These are phyloP conservation scores for Blastobotrys illinoisensis DNA, from an alignment of 1,139 yeast species.

Conservation along the genomic window DNA sequence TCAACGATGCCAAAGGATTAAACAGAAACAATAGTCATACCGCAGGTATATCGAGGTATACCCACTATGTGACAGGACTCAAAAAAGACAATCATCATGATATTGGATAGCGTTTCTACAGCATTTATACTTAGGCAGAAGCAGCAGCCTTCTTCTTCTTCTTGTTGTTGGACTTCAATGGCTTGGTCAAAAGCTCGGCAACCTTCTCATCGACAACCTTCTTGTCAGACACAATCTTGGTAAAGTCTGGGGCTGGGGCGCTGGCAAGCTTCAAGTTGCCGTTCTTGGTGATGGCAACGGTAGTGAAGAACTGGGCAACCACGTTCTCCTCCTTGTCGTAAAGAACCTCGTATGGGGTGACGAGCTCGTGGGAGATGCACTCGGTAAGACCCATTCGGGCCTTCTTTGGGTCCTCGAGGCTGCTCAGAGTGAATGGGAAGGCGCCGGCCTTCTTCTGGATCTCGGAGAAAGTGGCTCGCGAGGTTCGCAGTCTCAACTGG, in stretches of 20 bases:
- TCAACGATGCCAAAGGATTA: no score
- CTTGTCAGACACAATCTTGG: slow-evolving; percentile 55
- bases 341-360: slow-evolving; percentile 64
- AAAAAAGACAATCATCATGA: not conserved
- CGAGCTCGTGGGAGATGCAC: slow-evolving; percentile 63
- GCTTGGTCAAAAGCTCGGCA: slow-evolving; percentile 47
- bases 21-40: no score
- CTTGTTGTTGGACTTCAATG: slow-evolving; percentile 52
- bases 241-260: slow-evolving; percentile 45
- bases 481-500: slow-evolving; percentile 66
- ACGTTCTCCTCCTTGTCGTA: slow-evolving; percentile 64
- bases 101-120: not conserved
- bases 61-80: no score
- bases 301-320: slow-evolving; percentile 71
- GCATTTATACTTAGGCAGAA: slow-evolving; percentile 1
- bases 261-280: slow-evolving; percentile 65
- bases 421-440: slow-evolving; percentile 67
- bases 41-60: no score
- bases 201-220: slow-evolving; percentile 50
- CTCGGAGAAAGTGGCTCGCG: slow-evolving; percentile 63
- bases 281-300: slow-evolving; percentile 69
- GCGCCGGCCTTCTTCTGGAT: slow-evolving; percentile 60
- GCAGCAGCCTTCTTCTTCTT: slow-evolving; percentile 41
- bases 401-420: slow-evolving; percentile 63
- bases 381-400: slow-evolving; percentile 74